phyloP scores from a whole-genome alignment of 1,139 yeast species.

The Magnusiomyces clavatus region DNA sequence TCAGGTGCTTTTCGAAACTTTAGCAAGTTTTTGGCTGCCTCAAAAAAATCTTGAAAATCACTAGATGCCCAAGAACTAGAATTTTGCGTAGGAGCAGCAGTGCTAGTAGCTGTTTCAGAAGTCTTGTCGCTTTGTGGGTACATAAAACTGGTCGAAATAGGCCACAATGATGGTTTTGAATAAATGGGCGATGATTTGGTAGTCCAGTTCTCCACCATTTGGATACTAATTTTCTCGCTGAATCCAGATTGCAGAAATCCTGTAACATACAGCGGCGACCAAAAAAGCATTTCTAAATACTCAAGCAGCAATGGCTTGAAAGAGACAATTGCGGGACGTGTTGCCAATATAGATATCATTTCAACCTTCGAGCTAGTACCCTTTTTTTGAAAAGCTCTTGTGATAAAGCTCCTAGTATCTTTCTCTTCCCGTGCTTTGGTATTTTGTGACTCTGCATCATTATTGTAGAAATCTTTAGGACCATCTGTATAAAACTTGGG shows the following conservation, averaged over 20 bases:
- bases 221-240: neutral
- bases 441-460: neutral
- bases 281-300: constrained; percentile 3
- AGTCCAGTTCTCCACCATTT: constrained; percentile 4
- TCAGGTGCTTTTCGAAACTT: no score
- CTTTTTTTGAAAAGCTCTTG: neutral
- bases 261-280: constrained; percentile 2
- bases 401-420: neutral
- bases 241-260: constrained; percentile 1
- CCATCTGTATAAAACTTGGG: constrained; percentile 1
- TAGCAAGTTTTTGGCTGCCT: no score
- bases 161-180: no score
- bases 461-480: neutral
- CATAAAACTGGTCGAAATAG: no score
- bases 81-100: no score
- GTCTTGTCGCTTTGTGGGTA: no score
- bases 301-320: constrained; percentile 2
- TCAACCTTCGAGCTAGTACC: neutral
- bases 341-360: neutral
- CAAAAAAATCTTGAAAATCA: no score
- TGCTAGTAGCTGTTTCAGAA: no score
- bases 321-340: constrained; percentile 3
- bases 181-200: neutral
- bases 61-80: no score
- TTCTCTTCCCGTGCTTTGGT: neutral